Base-by-base conservation (phyloP, 306 rosid species). In the Potentilla sterilis region DNA sequence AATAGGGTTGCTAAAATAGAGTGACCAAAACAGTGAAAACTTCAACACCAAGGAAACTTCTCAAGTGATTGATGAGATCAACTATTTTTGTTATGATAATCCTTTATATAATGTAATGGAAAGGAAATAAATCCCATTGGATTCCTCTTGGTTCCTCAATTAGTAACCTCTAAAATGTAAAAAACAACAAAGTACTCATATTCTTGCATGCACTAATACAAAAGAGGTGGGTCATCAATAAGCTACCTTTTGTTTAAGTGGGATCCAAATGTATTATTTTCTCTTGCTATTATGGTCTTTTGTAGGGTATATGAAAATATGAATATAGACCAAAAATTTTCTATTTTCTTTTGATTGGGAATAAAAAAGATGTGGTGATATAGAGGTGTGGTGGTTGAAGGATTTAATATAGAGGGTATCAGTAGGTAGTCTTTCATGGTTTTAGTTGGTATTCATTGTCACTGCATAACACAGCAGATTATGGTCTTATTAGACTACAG, bases 401-500 rank as follows among this genome's bases (percentile, higher is more conserved):
- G 77, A 73, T 59, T 49, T 52, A 51, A 52, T 77, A 69, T 68
- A 13, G 38, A 47, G 10, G 21, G 22, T 67, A 40, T 69, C 63
- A 61, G 70, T 61, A 9, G 84, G 67, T 72, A 35, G 71, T 24
- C 49, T 41, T 76, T 72, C 81, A 59, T 54, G 82, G 28, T 16
- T 12, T 67, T 40, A 40, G 78, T 16, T 80, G 77, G 79, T 51
- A 38, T 40, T 83, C 66, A 49, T 68, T 72, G 49, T 46, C 34
- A 49, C 12, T 32, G 32, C 68, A 9, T 34, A 68, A 78, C 59
- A 19, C 22, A 73, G 19, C 14, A 43, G 57, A 67, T 18, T 54
- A 8, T 72, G 46, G 32, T 77, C 69, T 15, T 21, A 9, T 46
- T 4, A 9, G 32, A 72, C 24, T 4, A 24, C 4, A 37, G 47